A percentile compares a stretch with the other conserved stretches of the same genome.
These are phyloP conservation scores for Lactarius evosmus DNA, from an alignment of 768 basidiomycete species.

Conservation along the genomic window DNA sequence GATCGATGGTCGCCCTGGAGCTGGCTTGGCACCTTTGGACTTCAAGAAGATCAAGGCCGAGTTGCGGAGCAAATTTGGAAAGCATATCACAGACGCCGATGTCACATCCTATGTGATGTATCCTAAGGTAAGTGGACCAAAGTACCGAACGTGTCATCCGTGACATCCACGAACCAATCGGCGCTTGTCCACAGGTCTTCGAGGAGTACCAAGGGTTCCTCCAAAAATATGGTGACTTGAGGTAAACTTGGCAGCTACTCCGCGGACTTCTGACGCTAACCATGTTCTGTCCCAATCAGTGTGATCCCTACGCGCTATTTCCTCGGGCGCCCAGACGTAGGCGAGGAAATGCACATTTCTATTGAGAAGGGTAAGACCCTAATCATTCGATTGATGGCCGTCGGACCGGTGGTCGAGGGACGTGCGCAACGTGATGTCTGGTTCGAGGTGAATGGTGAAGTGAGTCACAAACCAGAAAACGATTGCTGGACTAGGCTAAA, in stretches of 20 bases:
- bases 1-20: constrained; percentile 92
- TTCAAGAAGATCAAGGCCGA: constrained; percentile 96
- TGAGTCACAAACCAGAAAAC: constrained; percentile 35
- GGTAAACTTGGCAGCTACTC: constrained; percentile 43
- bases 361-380: constrained; percentile 97
- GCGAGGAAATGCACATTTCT: constrained; percentile 95
- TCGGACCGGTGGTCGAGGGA: constrained; percentile 89
- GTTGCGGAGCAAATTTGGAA: constrained; percentile 89
- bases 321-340: constrained; percentile 85
- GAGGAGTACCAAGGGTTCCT: constrained; percentile 96
- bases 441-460: constrained; percentile 98
- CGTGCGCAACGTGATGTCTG: constrained; percentile 94
- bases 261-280: constrained; percentile 21
- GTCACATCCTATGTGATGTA: constrained; percentile 98
- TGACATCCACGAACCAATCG: neutral
- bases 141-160: neutral
- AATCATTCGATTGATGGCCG: constrained; percentile 92
- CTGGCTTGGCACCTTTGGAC: constrained; percentile 81
- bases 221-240: constrained; percentile 92
- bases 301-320: constrained; percentile 97
- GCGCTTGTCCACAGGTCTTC: constrained; percentile 63
- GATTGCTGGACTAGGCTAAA: constrained; percentile 7
- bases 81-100: constrained; percentile 89
- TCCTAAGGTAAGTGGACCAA: constrained; percentile 64
- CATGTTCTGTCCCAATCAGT: constrained; percentile 41